These are phyloP conservation scores for Melampsora americana DNA, from an alignment of 1,284 basidiomycete genomes.

Conservation along the genomic window DNA sequence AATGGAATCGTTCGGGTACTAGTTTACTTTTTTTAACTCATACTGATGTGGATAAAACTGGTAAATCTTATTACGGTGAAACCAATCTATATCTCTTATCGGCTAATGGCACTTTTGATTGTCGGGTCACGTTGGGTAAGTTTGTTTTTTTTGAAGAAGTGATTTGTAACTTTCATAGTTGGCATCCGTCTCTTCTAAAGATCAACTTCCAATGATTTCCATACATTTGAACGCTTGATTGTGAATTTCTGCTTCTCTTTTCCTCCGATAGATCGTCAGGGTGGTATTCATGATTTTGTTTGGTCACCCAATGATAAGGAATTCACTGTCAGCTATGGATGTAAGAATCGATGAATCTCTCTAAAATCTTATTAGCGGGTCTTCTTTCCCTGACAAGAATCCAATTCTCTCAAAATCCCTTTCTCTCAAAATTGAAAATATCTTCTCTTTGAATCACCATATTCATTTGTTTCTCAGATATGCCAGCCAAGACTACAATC, in stretches of 20 bases:
- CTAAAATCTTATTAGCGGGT: neutral
- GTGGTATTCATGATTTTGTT: constrained; percentile 90
- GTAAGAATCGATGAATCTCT: constrained; percentile 60
- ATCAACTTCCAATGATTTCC: neutral
- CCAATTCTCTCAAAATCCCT: too few relatives aligned
- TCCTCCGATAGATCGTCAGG: constrained; percentile 74
- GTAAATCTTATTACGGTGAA: constrained; percentile 97
- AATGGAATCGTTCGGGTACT: constrained; percentile 88
- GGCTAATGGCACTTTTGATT: constrained; percentile 93
- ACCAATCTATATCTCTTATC: constrained; percentile 90
- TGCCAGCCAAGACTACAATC: constrained; percentile 88
- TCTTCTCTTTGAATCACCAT: neutral
- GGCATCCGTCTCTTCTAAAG: neutral
- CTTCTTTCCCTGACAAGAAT: neutral
- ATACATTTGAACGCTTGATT: neutral
- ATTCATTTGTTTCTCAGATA: constrained; percentile 60
- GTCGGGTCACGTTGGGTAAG: constrained; percentile 70
- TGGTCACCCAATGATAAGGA: constrained; percentile 95
- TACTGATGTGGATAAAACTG: constrained; percentile 93
- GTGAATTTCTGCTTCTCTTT: neutral
- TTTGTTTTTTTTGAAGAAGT: neutral
- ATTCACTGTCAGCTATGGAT: constrained; percentile 93
- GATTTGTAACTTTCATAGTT: neutral
- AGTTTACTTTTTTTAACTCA: constrained; percentile 73
- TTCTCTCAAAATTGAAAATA: constrained; percentile 13